Conservation (phyloP, 345 rosid genomes). For the Gossypium ekmanianum region DNA sequence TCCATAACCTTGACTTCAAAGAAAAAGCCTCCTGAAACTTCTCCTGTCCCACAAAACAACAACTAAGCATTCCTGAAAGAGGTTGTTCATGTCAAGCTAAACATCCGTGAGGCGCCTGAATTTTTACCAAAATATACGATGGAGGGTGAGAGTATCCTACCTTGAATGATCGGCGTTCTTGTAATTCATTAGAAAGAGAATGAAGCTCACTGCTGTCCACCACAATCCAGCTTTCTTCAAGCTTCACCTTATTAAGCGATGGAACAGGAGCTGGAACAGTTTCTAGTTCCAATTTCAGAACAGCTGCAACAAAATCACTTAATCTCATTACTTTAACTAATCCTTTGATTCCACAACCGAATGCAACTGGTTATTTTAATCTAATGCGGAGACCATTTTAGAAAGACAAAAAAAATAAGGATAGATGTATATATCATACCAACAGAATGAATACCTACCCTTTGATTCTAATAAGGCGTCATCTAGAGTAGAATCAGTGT, state of each 20-base stretch:
- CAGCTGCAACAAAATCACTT: conserved; percentile 6
- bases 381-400: background rate
- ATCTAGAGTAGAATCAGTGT: conserved; percentile 8
- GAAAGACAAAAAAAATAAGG: background rate
- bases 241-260: conserved; percentile 13
- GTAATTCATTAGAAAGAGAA: conserved; percentile 13
- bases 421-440: background rate
- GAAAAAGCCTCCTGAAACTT: conserved; percentile 3
- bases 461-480: conserved; percentile 10
- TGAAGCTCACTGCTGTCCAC: conserved; percentile 15
- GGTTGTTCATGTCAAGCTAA: background rate
- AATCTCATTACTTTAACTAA: background rate
- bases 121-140: background rate
- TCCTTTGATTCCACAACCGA: background rate
- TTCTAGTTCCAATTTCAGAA: background rate
- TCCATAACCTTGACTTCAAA: background rate
- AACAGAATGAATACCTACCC: conserved; percentile 18
- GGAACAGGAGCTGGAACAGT: background rate
- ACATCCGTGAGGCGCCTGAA: background rate
- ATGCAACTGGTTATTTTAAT: background rate
- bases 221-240: conserved; percentile 30
- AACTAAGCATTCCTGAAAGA: background rate
- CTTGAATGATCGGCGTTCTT: conserved; percentile 16
- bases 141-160: conserved; percentile 18
- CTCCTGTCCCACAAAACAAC: conserved; percentile 10